These are phyloP conservation scores for Cyclotella cryptica DNA, from an alignment of 108 stramenopile genomes.

Conservation along the genomic window DNA sequence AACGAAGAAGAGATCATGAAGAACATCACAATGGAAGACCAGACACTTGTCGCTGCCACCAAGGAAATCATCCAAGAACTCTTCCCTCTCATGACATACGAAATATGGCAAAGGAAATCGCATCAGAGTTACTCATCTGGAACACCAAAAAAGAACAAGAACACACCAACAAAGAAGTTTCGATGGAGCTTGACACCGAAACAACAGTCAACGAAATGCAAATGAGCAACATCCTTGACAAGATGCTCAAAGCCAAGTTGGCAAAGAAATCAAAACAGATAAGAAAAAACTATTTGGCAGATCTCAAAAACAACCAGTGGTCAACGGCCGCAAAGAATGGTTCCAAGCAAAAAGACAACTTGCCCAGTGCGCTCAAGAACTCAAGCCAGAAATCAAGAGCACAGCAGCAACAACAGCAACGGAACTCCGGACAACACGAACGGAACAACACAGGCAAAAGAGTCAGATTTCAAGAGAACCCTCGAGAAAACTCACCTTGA, in stretches of 20 bases:
- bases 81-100: not conserved
- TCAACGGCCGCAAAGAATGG: not conserved
- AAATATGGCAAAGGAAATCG: not conserved
- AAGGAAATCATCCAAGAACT: not conserved
- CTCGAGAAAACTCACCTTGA: not conserved
- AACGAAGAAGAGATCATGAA: not conserved
- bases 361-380: conserved; percentile 7
- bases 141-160: not conserved
- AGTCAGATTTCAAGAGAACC: not conserved
- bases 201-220: not conserved
- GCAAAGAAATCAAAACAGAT: not conserved
- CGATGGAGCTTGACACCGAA: not conserved
- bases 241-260: not conserved
- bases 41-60: not conserved
- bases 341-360: not conserved
- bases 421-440: not conserved
- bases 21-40: not conserved
- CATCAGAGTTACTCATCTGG: not conserved
- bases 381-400: not conserved
- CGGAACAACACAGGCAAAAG: not conserved
- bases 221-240: not conserved
- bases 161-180: not conserved
- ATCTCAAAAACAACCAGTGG: conserved; percentile 1
- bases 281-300: conserved; percentile 2
- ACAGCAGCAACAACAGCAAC: not conserved